Base-by-base conservation (phyloP, 768 basidiomycete species). In the Nevesoporus exiguus region DNA sequence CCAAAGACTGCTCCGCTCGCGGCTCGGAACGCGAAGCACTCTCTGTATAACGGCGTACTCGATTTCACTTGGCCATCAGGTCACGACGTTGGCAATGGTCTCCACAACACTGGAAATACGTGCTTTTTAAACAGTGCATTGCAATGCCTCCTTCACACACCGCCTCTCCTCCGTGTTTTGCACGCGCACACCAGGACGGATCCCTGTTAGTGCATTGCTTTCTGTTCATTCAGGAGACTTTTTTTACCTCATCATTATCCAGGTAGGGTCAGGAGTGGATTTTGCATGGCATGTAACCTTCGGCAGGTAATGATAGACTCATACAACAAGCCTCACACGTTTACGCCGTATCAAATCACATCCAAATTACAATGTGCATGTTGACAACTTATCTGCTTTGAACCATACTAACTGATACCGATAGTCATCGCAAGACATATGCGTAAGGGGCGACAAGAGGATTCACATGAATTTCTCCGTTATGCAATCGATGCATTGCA, bases 401-500 rank as follows among this genome's bases (percentile, higher is more conserved):
- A 60, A 10, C 29, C 45, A 45, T 25, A 40, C n/a, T 62, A 41
- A 52, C 36, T 24, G 31, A 51, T 30, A n/a, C 40, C 31, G 33
- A 40, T 46, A 98, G 93, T 77, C 8, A 94, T 98, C 55, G 94
- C 94, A 15, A 94, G 93, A 68, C 86, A 91, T 63, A 85, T 98
- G 83, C 83, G 86, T 39, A 81, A 75, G 71, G 93, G 92, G n/a
- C 76, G 93, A 61, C 97, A 99, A 69, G 97, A 99, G 67, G 97
- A 99, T 68, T 86, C 97, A 9, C 97, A 99, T 67, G 97, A 99
- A 71, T 98, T 98, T 66, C 83, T 99, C 46, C 86, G 97, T 30
- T 97, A 95, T 70, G 85, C 87, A 19, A 85, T 98, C 29, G 97
- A 99, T 64, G 88, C 86, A 25, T 72, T 98, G 49, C 97, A 98